phyloP scores from a whole-genome alignment of 2,329 filamentous ascomycete genomes.

The Calonectria pseudoturangicola region DNA sequence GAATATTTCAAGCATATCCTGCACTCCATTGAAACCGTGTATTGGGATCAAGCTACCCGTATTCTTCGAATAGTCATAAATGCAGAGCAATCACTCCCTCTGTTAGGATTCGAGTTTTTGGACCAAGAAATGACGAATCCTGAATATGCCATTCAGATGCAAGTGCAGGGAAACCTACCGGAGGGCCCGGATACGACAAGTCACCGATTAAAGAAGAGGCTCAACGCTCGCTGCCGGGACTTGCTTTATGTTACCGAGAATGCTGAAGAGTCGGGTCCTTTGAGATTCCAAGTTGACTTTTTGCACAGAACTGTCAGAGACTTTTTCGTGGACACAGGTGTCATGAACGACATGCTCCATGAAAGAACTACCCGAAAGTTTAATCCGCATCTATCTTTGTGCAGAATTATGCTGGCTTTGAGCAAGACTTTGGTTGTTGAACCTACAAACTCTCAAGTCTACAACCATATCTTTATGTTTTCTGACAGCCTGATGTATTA shows the following conservation, averaged over 20 bases:
- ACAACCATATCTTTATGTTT: not conserved
- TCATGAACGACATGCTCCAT: not conserved
- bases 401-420: not conserved
- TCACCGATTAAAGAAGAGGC: not conserved
- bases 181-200: not conserved
- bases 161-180: not conserved
- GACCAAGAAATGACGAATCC: not conserved
- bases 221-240: not conserved
- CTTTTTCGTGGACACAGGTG: not conserved
- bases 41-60: not conserved
- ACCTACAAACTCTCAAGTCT: not conserved
- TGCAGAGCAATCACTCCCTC: not conserved
- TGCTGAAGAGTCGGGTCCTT: not conserved
- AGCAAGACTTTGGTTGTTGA: not conserved
- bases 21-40: not conserved
- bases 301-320: not conserved
- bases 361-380: not conserved
- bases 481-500: conserved; percentile 1
- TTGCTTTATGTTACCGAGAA: not conserved
- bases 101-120: not conserved
- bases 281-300: not conserved
- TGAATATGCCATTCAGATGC: not conserved
- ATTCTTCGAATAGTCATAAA: not conserved
- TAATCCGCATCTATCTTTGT: not conserved
- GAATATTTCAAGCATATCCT: conserved; percentile 2